Evolutionary conservation across 495 filamentous ascomycete genomes (phyloP).

Genomic region (Aspergillus wentii): DNA sequence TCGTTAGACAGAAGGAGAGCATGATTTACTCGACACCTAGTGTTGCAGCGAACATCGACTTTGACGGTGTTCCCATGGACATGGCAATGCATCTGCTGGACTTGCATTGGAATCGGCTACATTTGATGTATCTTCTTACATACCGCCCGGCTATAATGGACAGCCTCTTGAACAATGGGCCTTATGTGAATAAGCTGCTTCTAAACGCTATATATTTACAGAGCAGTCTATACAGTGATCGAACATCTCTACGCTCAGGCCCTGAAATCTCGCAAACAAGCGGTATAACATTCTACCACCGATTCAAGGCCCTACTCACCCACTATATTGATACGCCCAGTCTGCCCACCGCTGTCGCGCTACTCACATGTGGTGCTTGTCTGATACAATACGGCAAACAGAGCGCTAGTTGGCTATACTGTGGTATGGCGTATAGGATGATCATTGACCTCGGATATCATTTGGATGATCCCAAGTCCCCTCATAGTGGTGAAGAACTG

Average conservation of each 20-base stretch:
- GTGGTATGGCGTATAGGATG: constrained; percentile 26
- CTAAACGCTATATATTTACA: constrained; percentile 29
- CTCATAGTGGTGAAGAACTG: background rate
- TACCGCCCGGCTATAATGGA: constrained; percentile 32
- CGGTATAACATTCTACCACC: constrained; percentile 10
- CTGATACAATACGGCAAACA: constrained; percentile 11
- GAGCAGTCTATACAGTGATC: constrained; percentile 11
- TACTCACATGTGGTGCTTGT: constrained; percentile 9
- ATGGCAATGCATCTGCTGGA: constrained; percentile 26
- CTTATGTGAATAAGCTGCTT: constrained; percentile 27
- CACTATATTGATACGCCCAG: constrained; percentile 12
- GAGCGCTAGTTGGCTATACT: constrained; percentile 16
- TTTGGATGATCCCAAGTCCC: constrained; percentile 6
- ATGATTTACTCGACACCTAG: constrained; percentile 1
- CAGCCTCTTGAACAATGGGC: constrained; percentile 23
- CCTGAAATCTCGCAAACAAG: constrained; percentile 1
- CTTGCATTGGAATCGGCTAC: constrained; percentile 27
- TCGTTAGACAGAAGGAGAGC: background rate
- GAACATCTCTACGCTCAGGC: constrained; percentile 1
- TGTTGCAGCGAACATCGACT: constrained; percentile 15
- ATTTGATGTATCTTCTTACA: constrained; percentile 13
- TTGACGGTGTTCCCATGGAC: constrained; percentile 25
- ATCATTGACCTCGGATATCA: constrained; percentile 31
- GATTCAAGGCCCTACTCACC: constrained; percentile 8
- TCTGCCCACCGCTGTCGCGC: constrained; percentile 10